phyloP scores from a whole-genome alignment of 2,329 filamentous ascomycete species.

The Cryphonectria radicalis region DNA sequence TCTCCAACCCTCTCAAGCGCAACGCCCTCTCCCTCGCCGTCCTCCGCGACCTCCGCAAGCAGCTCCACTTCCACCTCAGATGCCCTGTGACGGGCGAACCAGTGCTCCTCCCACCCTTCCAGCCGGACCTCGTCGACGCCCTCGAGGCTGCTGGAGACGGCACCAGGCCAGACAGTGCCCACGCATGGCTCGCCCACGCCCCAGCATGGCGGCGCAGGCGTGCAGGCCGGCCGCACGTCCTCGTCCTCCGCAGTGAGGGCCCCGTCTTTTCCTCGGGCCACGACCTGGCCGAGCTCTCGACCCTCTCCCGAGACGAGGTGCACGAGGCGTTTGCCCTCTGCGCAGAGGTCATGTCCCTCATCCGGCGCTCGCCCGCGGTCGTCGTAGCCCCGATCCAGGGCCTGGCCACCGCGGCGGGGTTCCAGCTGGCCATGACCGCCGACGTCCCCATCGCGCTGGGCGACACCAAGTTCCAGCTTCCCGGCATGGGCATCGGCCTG shows the following conservation, averaged over 20 bases:
- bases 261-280: conserved; percentile 41
- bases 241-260: conserved; percentile 38
- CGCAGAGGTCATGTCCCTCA: conserved; percentile 39
- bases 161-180: background rate
- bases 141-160: conserved; percentile 27
- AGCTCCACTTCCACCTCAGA: conserved; percentile 34
- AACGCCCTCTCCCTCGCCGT: conserved; percentile 36
- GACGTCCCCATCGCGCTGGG: conserved; percentile 36
- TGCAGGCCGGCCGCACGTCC: conserved; percentile 35
- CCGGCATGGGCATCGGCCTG: conserved; percentile 38
- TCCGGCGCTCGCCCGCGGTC: conserved; percentile 39
- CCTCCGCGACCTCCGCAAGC: conserved; percentile 34
- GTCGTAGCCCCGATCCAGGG: conserved; percentile 40
- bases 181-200: conserved; percentile 38
- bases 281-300: conserved; percentile 37
- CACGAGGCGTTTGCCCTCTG: conserved; percentile 37
- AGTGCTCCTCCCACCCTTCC: conserved; percentile 38
- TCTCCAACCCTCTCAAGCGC: conserved; percentile 34
- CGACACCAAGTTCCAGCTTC: conserved; percentile 32
- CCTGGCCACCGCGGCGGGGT: conserved; percentile 39
- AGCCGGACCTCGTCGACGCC: conserved; percentile 29
- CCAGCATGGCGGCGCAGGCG: conserved; percentile 34
- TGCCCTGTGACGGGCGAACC: conserved; percentile 31
- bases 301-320: conserved; percentile 22
- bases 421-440: conserved; percentile 40